phyloP scores from a whole-genome alignment of 2,329 filamentous ascomycete species.

The Pestalotiopsis sp. region DNA sequence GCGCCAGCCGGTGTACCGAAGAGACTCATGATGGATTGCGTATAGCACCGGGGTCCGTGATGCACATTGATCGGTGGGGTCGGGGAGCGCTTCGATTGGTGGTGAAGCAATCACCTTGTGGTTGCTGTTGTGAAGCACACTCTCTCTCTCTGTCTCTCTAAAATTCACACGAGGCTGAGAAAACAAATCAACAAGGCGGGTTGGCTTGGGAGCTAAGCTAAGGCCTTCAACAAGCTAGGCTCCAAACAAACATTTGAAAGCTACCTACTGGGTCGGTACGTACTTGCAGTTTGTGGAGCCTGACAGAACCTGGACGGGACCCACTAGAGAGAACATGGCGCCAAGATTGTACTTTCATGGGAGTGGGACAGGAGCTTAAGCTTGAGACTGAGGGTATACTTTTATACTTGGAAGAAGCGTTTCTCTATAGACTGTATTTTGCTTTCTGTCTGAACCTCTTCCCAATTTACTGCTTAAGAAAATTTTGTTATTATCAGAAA shows the following conservation, averaged over 20 bases:
- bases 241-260: background rate
- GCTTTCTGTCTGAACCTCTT: too few species aligned
- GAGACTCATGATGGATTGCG: conserved; percentile 1
- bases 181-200: conserved; percentile 13
- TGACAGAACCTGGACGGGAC: background rate
- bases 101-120: background rate
- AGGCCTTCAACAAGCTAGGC: background rate
- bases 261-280: background rate
- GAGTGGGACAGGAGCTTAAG: background rate
- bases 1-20: conserved; percentile 5
- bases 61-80: background rate
- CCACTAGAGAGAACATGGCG: background rate
- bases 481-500: too few species aligned
- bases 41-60: background rate
- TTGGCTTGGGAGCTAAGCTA: background rate
- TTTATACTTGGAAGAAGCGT: too few species aligned
- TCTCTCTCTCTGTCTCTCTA: background rate
- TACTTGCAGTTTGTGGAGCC: background rate
- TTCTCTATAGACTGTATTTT: too few species aligned
- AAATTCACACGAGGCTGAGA: conserved; percentile 15
- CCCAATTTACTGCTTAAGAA: too few species aligned
- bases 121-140: conserved; percentile 9
- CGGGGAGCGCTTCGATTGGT: background rate
- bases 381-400: background rate
- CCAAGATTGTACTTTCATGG: background rate